Evolutionary conservation across 495 filamentous ascomycete genomes (phyloP), one percentile per base, ranked within the genome.

Genomic region (Daldinia bambusicola): DNA sequence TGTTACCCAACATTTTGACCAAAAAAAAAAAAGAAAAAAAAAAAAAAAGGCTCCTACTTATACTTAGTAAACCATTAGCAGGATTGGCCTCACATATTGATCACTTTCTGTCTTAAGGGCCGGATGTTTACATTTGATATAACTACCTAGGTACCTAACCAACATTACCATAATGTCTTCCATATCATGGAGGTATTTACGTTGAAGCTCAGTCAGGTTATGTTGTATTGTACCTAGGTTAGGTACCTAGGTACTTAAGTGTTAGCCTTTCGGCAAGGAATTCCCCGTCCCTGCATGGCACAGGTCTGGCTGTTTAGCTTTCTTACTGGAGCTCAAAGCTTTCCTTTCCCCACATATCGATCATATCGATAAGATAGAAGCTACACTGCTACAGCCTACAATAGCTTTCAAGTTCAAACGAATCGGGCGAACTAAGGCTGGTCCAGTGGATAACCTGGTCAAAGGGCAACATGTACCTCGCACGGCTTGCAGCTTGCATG

Each of bases 311-410:
- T 51, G 55, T 66, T 43, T 64, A 31, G n/a, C 18, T 45, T 58
- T 60, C 67, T 60, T 55, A 60, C 61, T 48, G 67, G 62, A 34
- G 55, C 36, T 31, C 16, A 48, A 45, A 72, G 64, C 59, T 66
- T 61, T 26, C 16, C 8, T 41, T 64, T 60, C 70, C 70, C 64
- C 70, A 72, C 70, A 72, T 64, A 6, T 9, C 61, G 71, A 74
- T 81, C 70, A 72, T 64, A 6, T 9, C 61, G 71, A 74, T 81
- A 77, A 80, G 63, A 72, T 70, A 67, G 69, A 40, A 37, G 71
- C 52, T 57, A 55, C 50, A 63, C 50, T 65, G 56, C 62, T 65
- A 59, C 62, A 59, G 43, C 43, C 20, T 48, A 48, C 26, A 26
- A 26, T 26, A 26, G 26, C 26, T 26, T 26, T 26, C 26, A 26